Conservation (phyloP, 2,329 filamentous ascomycete species). For the Stachybotrys elegans region DNA sequence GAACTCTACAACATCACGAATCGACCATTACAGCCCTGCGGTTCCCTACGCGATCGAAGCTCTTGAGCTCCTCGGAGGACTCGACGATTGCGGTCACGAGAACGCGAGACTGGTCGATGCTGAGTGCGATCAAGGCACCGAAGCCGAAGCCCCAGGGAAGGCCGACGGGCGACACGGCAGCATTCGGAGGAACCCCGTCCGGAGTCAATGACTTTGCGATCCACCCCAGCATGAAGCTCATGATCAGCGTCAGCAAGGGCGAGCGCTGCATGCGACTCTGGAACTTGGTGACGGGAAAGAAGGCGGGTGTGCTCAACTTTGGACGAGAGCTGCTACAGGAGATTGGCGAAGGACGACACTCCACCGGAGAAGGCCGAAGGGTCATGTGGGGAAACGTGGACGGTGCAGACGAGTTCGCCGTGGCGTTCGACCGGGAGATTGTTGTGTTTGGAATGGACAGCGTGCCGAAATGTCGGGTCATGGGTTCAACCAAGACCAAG, state of each 20-base stretch:
- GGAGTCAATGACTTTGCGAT: slow-evolving; percentile 94
- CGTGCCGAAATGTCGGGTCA: slow-evolving; percentile 68
- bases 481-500: slow-evolving; percentile 67
- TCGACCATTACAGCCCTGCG: slow-evolving; percentile 73
- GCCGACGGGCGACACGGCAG: slow-evolving; percentile 85
- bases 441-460: slow-evolving; percentile 88
- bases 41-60: slow-evolving; percentile 82
- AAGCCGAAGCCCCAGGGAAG: slow-evolving; percentile 74
- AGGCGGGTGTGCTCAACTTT: slow-evolving; percentile 89
- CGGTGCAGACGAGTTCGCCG: slow-evolving; percentile 75
- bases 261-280: slow-evolving; percentile 90
- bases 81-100: slow-evolving; percentile 84
- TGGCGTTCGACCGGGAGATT: slow-evolving; percentile 81
- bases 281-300: slow-evolving; percentile 96
- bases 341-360: slow-evolving; percentile 70
- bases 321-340: slow-evolving; percentile 65
- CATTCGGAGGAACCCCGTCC: slow-evolving; percentile 72
- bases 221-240: slow-evolving; percentile 93
- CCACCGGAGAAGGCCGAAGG: slow-evolving; percentile 74
- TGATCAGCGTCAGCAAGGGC: slow-evolving; percentile 86
- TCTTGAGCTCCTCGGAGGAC: slow-evolving; percentile 85
- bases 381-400: slow-evolving; percentile 75
- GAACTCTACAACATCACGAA: slow-evolving; percentile 79
- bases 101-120: slow-evolving; percentile 81
- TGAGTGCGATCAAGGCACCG: slow-evolving; percentile 85